A percentile compares a stretch with the other conserved stretches of the same genome.
phyloP scores from a whole-genome alignment of 805 yeast genomes.

The Zygosaccharomyces siamensis region DNA sequence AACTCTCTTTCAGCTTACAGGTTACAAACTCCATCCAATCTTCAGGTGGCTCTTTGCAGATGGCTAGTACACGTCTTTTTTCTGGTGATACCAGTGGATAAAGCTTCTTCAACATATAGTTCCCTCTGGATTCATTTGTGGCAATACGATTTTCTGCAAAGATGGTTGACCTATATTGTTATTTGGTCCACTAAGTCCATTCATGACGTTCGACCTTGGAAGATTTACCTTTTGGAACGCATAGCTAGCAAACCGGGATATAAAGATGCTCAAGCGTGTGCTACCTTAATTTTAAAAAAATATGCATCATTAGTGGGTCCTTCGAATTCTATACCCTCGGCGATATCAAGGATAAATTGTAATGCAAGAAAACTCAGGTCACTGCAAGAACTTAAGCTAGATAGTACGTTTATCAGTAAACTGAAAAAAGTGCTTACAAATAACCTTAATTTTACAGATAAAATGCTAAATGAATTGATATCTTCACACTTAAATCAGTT shows the following conservation, averaged over 20 bases:
- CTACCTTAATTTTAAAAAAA: constrained; percentile 23
- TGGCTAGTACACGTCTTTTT: constrained; percentile 36
- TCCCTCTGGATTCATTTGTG: constrained; percentile 35
- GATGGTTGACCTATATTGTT: constrained; percentile 34
- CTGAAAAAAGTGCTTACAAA: constrained; percentile 14
- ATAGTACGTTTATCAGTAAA: constrained; percentile 9
- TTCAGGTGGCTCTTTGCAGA: constrained; percentile 30
- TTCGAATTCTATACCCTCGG: constrained; percentile 13
- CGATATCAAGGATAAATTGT: constrained; percentile 15
- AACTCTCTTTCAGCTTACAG: constrained; percentile 21
- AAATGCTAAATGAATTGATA: constrained; percentile 10
- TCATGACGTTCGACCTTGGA: constrained; percentile 31
- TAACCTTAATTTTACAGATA: constrained; percentile 8
- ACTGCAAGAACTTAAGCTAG: constrained; percentile 16
- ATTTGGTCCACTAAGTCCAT: constrained; percentile 30
- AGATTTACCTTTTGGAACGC: constrained; percentile 24
- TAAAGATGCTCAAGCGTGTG: constrained; percentile 17
- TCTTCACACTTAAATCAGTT: constrained; percentile 7
- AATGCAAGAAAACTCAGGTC: constrained; percentile 16
- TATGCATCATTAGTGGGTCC: constrained; percentile 16
- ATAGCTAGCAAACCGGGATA: constrained; percentile 24
- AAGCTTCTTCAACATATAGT: constrained; percentile 6
- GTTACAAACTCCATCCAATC: constrained; percentile 13
- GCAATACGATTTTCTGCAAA: constrained; percentile 36
- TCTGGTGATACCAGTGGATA: constrained; percentile 19